Conservation (phyloP, 495 filamentous ascomycete genomes). For the Neurospora intermedia region DNA sequence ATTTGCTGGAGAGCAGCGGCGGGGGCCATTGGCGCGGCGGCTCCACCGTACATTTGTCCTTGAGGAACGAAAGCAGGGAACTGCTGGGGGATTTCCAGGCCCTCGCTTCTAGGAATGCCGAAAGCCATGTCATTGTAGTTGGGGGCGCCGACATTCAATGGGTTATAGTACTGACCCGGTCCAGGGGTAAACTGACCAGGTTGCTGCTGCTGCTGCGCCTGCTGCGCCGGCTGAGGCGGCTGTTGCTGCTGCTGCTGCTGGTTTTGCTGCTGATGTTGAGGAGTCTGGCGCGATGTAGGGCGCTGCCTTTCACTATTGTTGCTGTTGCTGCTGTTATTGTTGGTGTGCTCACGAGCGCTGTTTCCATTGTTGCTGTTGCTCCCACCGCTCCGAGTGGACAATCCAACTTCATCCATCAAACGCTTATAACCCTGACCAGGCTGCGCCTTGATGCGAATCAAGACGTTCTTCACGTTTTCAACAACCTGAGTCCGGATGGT, state of each 20-base stretch:
- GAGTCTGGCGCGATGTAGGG: conserved; percentile 3
- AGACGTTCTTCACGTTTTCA: conserved; percentile 81
- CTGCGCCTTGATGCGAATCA: conserved; percentile 81
- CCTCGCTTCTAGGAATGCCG: conserved; percentile 44
- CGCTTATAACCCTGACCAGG: conserved; percentile 96
- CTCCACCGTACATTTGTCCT: conserved; percentile 40
- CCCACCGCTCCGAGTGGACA: conserved; percentile 47
- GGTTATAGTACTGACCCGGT: conserved; percentile 32
- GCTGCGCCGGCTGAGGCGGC: conserved; percentile 11
- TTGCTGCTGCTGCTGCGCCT: conserved; percentile 24
- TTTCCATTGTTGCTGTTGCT: conserved; percentile 38
- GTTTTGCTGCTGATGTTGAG: conserved; percentile 12
- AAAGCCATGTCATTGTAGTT: conserved; percentile 36
- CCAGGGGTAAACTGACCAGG: conserved; percentile 12
- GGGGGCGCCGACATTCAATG: conserved; percentile 21
- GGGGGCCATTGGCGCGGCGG: conserved; percentile 37
- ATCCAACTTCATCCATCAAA: conserved; percentile 91
- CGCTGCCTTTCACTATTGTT: conserved; percentile 16
- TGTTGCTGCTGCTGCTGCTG: conserved; percentile 15
- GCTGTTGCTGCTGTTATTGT: conserved; percentile 27
- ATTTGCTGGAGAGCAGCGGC: conserved; percentile 38
- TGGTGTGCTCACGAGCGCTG: conserved; percentile 24
- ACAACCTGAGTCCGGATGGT: conserved; percentile 75
- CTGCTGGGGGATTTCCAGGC: conserved; percentile 43
- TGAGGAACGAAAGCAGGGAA: conserved; percentile 42